Evolutionary conservation across 2,329 filamentous ascomycete genomes (phyloP), one percentile per base, ranked within the genome.

Genomic region (Trichoderma sp.): DNA sequence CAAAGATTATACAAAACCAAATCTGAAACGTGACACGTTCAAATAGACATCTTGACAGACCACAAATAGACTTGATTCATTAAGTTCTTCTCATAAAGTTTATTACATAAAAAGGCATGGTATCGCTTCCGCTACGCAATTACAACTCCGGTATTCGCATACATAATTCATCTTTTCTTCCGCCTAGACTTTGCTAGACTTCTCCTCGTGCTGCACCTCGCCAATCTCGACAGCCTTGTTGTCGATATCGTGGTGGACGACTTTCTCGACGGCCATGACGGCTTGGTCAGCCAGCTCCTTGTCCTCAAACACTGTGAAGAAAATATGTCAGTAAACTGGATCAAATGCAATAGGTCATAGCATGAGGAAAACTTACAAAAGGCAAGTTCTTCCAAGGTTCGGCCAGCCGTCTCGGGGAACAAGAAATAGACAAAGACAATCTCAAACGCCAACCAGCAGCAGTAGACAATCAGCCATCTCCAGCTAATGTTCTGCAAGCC

Each of bases 381-480:
- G 32, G 63, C 21, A 7, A 66, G 15, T 4, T 66, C 63, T 36
- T 66, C 63, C 47, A 66, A 66, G 4, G 63, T 66, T 8, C 63
- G 63, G 34, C 63, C 63, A n/a, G 63, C 47, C 26, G 63, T 66
- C 47, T 66, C 63, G 12, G 63, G 63, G 30, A 66, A 66, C 30
- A 66, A 8, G 43, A 66, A 66, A 9, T 21, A 66, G 47, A 66
- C 63, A n/a, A 66, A 66, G 15, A 6, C 14, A 28, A 66, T 66
- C 30, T 66, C 63, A 56, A 66, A 66, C 4, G 30, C 47, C 21
- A 66, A 15, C 63, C 63, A 66, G 47, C 63, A 66, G 21, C 63
- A 66, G 47, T 66, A 66, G 21, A 66, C 28, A n/a, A 66, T 66
- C 14, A 66, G 21, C 63, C 63, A 66, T 15, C 63, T 53, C 63